These are phyloP conservation scores for Cryptococcus hybrid DNA, from an alignment of 1,284 basidiomycete species.

Conservation along the genomic window DNA sequence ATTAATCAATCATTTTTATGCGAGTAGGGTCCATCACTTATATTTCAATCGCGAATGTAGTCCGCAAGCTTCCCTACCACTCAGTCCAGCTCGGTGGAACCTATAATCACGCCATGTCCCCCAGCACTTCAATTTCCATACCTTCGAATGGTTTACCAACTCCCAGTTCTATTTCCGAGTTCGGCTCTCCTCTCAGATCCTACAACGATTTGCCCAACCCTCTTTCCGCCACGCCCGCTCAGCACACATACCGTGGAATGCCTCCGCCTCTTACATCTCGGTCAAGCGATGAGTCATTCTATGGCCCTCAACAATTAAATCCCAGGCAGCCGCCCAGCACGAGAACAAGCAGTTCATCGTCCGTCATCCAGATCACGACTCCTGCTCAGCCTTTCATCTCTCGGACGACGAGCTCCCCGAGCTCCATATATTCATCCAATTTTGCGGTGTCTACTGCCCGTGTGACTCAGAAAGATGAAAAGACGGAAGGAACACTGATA, in stretches of 20 bases:
- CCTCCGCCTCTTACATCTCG: neutral
- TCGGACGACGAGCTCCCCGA: too few relatives aligned
- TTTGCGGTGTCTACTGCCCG: too few relatives aligned
- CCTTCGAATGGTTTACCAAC: too few relatives aligned
- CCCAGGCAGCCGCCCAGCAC: neutral
- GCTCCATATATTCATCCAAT: too few relatives aligned
- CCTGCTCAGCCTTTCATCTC: neutral
- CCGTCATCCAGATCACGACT: neutral
- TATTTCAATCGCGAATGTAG: too few relatives aligned
- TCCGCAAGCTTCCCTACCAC: too few relatives aligned
- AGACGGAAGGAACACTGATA: neutral
- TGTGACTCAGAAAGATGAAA: neutral
- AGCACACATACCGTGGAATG: neutral
- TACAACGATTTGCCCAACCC: neutral
- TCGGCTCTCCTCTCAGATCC: constrained; percentile 6
- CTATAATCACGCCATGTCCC: too few relatives aligned
- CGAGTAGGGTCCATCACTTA: too few relatives aligned
- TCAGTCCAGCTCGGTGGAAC: too few relatives aligned
- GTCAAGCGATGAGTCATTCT: neutral
- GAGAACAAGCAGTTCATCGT: neutral
- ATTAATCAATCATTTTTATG: neutral
- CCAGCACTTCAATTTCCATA: too few relatives aligned
- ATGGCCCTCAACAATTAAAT: neutral
- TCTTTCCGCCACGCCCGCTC: neutral
- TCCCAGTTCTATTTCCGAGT: neutral